phyloP scores from a whole-genome alignment of 169 alveolate species.

The Haemoproteus tartakovskyi region DNA sequence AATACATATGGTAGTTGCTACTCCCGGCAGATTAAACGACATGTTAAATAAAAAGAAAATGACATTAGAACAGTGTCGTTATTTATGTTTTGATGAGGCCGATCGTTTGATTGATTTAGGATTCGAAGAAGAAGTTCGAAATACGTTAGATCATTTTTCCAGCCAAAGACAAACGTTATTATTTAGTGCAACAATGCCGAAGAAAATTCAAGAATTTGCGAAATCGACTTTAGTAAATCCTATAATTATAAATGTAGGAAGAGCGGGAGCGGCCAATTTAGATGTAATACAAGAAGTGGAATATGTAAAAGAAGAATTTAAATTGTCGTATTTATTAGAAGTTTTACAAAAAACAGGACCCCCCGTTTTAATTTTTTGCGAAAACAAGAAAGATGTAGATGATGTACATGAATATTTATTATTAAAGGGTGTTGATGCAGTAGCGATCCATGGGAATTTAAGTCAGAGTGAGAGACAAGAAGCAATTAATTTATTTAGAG shows the following conservation, averaged over 20 bases:
- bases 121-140: constrained; percentile 92
- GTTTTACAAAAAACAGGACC: constrained; percentile 78
- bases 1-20: constrained; percentile 94
- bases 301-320: constrained; percentile 85
- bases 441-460: constrained; percentile 92
- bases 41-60: constrained; percentile 89
- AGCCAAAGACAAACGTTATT: constrained; percentile 88
- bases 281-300: constrained; percentile 90
- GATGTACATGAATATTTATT: constrained; percentile 79
- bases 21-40: constrained; percentile 97
- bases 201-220: constrained; percentile 91
- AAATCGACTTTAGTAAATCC: constrained; percentile 88
- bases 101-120: constrained; percentile 98
- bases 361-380: constrained; percentile 94
- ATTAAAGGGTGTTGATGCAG: constrained; percentile 77
- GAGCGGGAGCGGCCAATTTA: constrained; percentile 92
- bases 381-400: constrained; percentile 92
- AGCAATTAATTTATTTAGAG: constrained; percentile 87
- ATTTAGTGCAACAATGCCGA: constrained; percentile 97
- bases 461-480: constrained; percentile 91
- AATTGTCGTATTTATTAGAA: constrained; percentile 78
- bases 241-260: constrained; percentile 91
- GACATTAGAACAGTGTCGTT: constrained; percentile 90
- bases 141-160: constrained; percentile 88
- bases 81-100: constrained; percentile 96